Base-by-base conservation (phyloP, 1,139 yeast genomes). In the Candida neerlandica region DNA sequence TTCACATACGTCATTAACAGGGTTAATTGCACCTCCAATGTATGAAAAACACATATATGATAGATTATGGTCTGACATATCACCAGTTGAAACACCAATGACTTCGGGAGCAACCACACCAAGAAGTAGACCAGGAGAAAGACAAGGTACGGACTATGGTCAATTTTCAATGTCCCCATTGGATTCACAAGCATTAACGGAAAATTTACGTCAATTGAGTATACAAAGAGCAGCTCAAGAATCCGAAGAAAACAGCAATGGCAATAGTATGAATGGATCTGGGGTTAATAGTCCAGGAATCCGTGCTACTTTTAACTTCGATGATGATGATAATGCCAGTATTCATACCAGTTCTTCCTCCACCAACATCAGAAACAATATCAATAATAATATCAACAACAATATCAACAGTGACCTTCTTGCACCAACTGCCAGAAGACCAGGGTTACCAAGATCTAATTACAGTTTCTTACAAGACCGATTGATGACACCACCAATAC, bases 1-100 rank as follows among this genome's bases (percentile, higher is more conserved):
- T 27, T 71, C 77, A 0, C 62, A 54, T 39, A 62, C 74, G 1
- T 69, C 76, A 10, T 68, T 74, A 52, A 71, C 73, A 10, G 81
- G 80, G 0, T 67, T 82, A 40, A 76, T 84, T 66, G 96, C 97
- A 0, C 98, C 98, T 3, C 99, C 99, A 27, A 78, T 87, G 54
- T 94, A 94, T 63, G 91, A 85, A 55, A 84, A 79, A 53, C 96
- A 90, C 64, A 82, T 91, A 34, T 91, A 89, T 66, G 99, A 94
- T 66, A 72, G 91, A 50, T 70, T 94, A 37, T 92, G 92, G 92
- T 76, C 80, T 34, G 96, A 87, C 50, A 74, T 84, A 3, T 77
- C 85, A 2, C 80, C 85, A 0, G 58, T 73, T 7, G 86, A 82
- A 32, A 76, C 87, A 1, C 89, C 90, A 2, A 52, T 69, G 2